Base-by-base conservation (phyloP, 139 green algal species). In the Picochlorum sp. region DNA sequence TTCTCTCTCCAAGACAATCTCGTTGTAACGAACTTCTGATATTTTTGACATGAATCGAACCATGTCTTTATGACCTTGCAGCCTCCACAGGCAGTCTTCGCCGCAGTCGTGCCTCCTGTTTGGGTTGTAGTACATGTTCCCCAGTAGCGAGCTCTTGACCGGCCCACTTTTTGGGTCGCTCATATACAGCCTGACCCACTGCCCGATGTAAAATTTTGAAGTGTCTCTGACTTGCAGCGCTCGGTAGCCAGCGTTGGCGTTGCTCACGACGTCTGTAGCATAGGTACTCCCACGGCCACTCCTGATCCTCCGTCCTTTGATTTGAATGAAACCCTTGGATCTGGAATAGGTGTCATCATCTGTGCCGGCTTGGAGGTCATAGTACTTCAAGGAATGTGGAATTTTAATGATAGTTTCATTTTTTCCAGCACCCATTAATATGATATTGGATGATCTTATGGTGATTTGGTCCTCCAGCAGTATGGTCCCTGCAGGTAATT, bases 391-490 rank as follows among this genome's bases (percentile, higher is more conserved):
- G 14, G 51, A 34, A 18, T 34, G 21, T 59, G 63, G 49, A 47
- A 62, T 23, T 24, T 65, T 64, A 18, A 70, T n/a, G 3, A 28
- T 64, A 3, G 63, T 70, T 21, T 18, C 11, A 26, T 24, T 10
- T 24, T 34, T 59, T 21, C 63, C 63, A 49, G 63, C 63, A 4
- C 63, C 63, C 4, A 24, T 2, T 23, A 70, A 10, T 7, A 70
- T 31, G 4, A 38, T 45, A 10, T 60, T 49, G 0, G 24, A 23
- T 4, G 24, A 21, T 0, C 21, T 62, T 31, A 70, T 49, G 16
- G 16, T 23, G 6, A 70, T 9, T n/a, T 45, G 50, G 11, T n/a
- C 3, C 15, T 62, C 50, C 8, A 70, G 20, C 5, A 11, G 7
- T 11, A 45, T 45, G 7, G 21, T 65, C 14, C 58, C 58, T 45